Conservation (phyloP, 768 basidiomycete species). For the Galerina sulciceps region DNA sequence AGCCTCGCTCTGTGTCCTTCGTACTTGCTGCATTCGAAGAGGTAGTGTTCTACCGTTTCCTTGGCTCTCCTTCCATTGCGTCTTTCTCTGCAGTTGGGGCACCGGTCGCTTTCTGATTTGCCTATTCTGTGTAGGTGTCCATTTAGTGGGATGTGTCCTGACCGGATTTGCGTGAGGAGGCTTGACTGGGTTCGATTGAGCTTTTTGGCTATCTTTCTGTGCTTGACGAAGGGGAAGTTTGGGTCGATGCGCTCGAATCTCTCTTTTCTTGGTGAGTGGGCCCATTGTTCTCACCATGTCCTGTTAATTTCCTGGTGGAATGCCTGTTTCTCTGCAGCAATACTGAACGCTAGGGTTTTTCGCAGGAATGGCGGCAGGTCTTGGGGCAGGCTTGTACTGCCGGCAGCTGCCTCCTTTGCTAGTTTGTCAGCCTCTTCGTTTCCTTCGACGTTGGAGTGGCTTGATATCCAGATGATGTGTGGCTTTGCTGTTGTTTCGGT, state of each 20-base stretch:
- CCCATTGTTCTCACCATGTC: slow-evolving; percentile 9
- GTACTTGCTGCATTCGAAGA: neutral
- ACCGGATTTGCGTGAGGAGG: neutral
- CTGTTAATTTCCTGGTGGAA: slow-evolving; percentile 11
- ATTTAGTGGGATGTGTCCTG: neutral
- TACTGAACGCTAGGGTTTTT: slow-evolving; percentile 13
- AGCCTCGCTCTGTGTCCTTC: neutral
- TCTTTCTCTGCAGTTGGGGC: neutral
- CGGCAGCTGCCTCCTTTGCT: slow-evolving; percentile 25
- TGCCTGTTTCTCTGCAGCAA: slow-evolving; percentile 15
- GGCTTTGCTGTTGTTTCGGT: neutral
- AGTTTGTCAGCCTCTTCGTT: slow-evolving; percentile 30
- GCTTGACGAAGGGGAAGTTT: slow-evolving; percentile 12
- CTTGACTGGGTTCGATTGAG: neutral
- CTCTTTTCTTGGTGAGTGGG: slow-evolving; percentile 6
- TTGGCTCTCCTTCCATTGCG: neutral
- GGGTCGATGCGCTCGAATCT: slow-evolving; percentile 11
- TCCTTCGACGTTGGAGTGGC: slow-evolving; percentile 25
- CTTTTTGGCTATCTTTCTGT: neutral
- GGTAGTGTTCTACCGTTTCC: neutral
- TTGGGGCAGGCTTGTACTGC: neutral
- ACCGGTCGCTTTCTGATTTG: neutral
- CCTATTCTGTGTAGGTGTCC: neutral
- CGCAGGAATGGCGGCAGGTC: slow-evolving; percentile 11
- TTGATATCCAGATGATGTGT: slow-evolving; percentile 27